Evolutionary conservation across 176 grass and related monocot genomes (phyloP).

Genomic region (Puccinellia tenuiflora): DNA sequence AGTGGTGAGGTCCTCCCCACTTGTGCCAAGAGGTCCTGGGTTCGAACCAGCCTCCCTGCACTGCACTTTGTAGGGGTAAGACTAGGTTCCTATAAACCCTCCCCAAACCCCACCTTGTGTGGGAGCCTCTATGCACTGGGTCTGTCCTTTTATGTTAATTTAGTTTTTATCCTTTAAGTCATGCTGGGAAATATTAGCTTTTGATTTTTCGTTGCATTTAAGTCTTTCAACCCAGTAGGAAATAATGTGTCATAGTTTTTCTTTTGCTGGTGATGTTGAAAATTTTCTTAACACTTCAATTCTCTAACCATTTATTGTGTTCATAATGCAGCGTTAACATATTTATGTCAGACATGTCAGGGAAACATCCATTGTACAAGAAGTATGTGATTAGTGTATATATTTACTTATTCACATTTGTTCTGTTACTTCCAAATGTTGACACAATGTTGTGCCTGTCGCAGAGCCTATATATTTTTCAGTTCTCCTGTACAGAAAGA

Average conservation of each 20-base stretch:
- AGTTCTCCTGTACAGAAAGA: slow-evolving; percentile 65
- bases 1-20: too few relatives aligned
- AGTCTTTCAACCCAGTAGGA: not conserved
- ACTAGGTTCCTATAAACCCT: too few relatives aligned
- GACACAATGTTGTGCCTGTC: not conserved
- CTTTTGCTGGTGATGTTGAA: slow-evolving; percentile 14
- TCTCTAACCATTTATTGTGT: slow-evolving; percentile 25
- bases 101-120: too few relatives aligned
- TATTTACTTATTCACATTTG: slow-evolving; percentile 17
- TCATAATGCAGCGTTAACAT: slow-evolving; percentile 51
- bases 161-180: not conserved
- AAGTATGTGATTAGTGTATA: slow-evolving; percentile 56
- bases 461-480: slow-evolving; percentile 80
- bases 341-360: slow-evolving; percentile 87
- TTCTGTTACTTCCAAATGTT: slow-evolving; percentile 2
- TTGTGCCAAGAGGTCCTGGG: too few relatives aligned
- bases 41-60: too few relatives aligned
- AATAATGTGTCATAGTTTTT: not conserved
- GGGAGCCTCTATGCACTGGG: too few relatives aligned
- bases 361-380: slow-evolving; percentile 74
- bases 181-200: not conserved
- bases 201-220: not conserved
- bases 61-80: too few relatives aligned
- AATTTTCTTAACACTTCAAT: not conserved
- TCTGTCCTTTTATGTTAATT: too few relatives aligned